Evolutionary conservation across 108 stramenopile genomes (phyloP), one percentile per base, ranked within the genome.

Genomic region (Cylindrotheca closterium): DNA sequence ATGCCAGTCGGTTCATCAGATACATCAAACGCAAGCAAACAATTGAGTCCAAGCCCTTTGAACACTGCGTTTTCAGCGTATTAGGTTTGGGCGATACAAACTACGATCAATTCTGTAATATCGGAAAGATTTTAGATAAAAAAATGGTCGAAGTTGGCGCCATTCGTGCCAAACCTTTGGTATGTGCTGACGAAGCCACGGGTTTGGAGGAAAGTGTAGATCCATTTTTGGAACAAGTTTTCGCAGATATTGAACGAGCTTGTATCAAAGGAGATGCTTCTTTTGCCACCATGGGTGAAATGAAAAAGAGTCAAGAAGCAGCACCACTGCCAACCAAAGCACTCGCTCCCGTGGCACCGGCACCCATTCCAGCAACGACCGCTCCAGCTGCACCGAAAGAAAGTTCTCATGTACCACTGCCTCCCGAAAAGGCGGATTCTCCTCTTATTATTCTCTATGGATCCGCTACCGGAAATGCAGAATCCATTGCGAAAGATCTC

Each of bases 81-180:
- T 66, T 97, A 33, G 96, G 65, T 29, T 50, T 97, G 33, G 96
- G 96, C 1, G 96, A 97, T 67, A 89, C 86, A 55, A 93, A 89
- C 58, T 93, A 92, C 57, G 91, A 94, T 63, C 75, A 91, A 55
- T 97, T 94, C 55, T 97, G 96, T 79, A 82, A 77, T 23, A 61
- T 63, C 15, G 92, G 84, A 0, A 87, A 84, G 42, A 7, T 68
- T 18, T 45, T 94, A 4, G 92, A 95, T 69, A 64, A 65, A 27
- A 74, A 81, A 51, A 58, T 96, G 55, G 46, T 31, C 0, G 87
- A 85, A 12, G 70, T 87, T 48, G 95, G 97, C 18, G 97, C 77
- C 0, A 73, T 33, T 1, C 68, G 88, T 1, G 65, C 79, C 21
- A 63, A 75, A 53, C 62, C 48, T 21, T 46, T 94, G 30, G 84